A percentile compares a stretch with the other conserved stretches of the same genome.
Conservation (phyloP, 1,139 yeast species). For the Saccharomyces hybrid region DNA sequence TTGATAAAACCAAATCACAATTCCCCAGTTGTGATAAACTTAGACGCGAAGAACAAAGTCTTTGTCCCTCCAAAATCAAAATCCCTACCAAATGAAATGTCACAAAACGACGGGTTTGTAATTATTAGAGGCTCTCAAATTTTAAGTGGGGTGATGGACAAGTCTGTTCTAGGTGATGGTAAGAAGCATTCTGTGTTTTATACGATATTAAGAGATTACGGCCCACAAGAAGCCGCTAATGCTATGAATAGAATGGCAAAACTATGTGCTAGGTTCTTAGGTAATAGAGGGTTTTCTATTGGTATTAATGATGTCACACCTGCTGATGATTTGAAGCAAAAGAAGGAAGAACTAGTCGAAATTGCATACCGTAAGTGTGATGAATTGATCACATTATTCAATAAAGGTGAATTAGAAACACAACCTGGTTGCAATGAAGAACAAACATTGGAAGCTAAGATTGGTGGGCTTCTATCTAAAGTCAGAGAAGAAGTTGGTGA, state of each 20-base stretch:
- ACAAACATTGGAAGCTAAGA: constrained; percentile 94
- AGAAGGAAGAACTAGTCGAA: constrained; percentile 86
- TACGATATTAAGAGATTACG: constrained; percentile 88
- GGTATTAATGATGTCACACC: constrained; percentile 98
- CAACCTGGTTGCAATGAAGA: constrained; percentile 99
- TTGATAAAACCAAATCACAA: constrained; percentile 73
- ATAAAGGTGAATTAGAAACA: constrained; percentile 85
- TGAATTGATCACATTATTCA: constrained; percentile 71
- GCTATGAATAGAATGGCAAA: constrained; percentile 99
- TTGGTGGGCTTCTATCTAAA: constrained; percentile 90
- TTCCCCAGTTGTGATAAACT: constrained; percentile 75
- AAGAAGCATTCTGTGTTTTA: constrained; percentile 95
- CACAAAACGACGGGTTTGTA: constrained; percentile 93
- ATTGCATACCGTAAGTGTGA: constrained; percentile 88
- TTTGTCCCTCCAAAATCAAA: constrained; percentile 63
- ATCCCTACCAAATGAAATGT: constrained; percentile 81
- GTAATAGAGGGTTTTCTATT: constrained; percentile 92
- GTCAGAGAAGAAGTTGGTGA: constrained; percentile 99
- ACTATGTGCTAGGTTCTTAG: constrained; percentile 87
- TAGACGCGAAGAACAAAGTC: constrained; percentile 92
- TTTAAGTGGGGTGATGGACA: constrained; percentile 93
- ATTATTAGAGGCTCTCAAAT: constrained; percentile 84
- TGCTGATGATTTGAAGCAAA: constrained; percentile 62
- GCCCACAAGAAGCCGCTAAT: constrained; percentile 87
- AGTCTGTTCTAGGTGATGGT: constrained; percentile 94